Percentiles rank a stretch among this genome's conserved stretches.
Evolutionary conservation across 225 moss, liverwort and hornwort genomes (phyloP).

Genomic region (Sphagnum contortum): DNA sequence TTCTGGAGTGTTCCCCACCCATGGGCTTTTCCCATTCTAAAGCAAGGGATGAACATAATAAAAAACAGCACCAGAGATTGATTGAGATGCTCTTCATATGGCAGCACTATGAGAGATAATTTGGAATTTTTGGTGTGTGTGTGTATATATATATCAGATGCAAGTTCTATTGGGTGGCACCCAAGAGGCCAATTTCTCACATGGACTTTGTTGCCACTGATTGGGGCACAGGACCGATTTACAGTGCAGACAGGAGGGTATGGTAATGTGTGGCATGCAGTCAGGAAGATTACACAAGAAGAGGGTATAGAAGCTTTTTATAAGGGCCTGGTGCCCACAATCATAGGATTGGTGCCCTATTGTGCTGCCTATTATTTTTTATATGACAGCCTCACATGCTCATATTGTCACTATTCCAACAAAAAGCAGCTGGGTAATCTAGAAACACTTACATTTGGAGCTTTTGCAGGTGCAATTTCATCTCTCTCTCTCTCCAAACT

Average conservation of each 20-base stretch:
- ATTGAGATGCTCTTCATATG: too few species aligned
- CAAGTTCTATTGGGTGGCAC: too few species aligned
- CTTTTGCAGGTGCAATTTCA: constrained; percentile 21
- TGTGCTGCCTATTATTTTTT: constrained; percentile 33
- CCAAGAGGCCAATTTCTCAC: background rate
- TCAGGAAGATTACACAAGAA: constrained; percentile 34
- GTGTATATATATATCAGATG: background rate
- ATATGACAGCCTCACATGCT: constrained; percentile 22
- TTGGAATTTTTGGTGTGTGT: background rate
- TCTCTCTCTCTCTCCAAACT: background rate
- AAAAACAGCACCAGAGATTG: too few species aligned
- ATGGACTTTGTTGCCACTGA: background rate
- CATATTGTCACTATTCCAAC: constrained; percentile 14
- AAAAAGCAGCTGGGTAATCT: constrained; percentile 22
- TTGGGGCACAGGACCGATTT: constrained; percentile 24
- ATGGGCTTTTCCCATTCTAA: too few species aligned
- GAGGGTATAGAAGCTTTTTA: constrained; percentile 36
- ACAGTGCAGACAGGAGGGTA: constrained; percentile 37
- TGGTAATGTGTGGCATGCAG: constrained; percentile 24
- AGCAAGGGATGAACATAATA: too few species aligned
- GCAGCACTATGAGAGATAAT: background rate
- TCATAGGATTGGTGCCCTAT: constrained; percentile 38
- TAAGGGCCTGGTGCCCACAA: constrained; percentile 29
- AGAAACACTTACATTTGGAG: constrained; percentile 27
- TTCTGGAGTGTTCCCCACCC: too few species aligned